These are phyloP conservation scores for Mitragyna speciosa DNA, from an alignment of 257 asterid genomes.

Conservation along the genomic window DNA sequence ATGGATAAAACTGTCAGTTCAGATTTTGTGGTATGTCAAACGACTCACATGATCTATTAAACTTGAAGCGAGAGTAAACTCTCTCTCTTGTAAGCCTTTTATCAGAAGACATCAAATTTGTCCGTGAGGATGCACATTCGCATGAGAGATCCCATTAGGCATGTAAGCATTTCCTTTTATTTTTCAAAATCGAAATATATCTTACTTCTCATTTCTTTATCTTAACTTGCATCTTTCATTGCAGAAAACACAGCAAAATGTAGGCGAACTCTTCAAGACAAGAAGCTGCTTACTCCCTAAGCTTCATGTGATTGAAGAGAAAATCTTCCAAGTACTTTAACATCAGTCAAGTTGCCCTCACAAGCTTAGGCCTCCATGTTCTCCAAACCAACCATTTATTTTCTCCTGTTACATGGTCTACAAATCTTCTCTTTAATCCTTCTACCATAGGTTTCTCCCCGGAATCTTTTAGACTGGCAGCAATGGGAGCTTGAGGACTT, in stretches of 20 bases:
- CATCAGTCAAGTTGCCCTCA: slow-evolving; percentile 22
- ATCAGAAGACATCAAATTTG: too few relatives aligned
- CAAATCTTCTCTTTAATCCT: slow-evolving; percentile 45
- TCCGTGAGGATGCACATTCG: too few relatives aligned
- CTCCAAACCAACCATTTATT: slow-evolving; percentile 46
- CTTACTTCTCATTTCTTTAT: neutral
- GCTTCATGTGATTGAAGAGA: neutral
- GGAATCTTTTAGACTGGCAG: slow-evolving; percentile 21
- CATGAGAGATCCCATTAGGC: too few relatives aligned
- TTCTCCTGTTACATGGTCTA: slow-evolving; percentile 51
- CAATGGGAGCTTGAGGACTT: slow-evolving; percentile 30
- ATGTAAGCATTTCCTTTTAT: too few relatives aligned
- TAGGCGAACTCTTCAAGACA: neutral
- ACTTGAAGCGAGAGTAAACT: too few relatives aligned
- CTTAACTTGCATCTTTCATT: neutral
- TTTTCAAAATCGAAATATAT: too few relatives aligned
- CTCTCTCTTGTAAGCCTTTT: too few relatives aligned
- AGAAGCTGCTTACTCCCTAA: neutral
- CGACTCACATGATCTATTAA: too few relatives aligned
- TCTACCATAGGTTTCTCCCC: slow-evolving; percentile 30
- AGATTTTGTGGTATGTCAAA: too few relatives aligned
- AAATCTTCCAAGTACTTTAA: neutral
- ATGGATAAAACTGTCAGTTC: too few relatives aligned
- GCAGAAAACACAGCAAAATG: slow-evolving; percentile 1
- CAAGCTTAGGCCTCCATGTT: slow-evolving; percentile 53